Percentiles rank a stretch among this genome's conserved stretches.
Conservation (phyloP, 2,329 filamentous ascomycete genomes). For the Xylariales sp. region DNA sequence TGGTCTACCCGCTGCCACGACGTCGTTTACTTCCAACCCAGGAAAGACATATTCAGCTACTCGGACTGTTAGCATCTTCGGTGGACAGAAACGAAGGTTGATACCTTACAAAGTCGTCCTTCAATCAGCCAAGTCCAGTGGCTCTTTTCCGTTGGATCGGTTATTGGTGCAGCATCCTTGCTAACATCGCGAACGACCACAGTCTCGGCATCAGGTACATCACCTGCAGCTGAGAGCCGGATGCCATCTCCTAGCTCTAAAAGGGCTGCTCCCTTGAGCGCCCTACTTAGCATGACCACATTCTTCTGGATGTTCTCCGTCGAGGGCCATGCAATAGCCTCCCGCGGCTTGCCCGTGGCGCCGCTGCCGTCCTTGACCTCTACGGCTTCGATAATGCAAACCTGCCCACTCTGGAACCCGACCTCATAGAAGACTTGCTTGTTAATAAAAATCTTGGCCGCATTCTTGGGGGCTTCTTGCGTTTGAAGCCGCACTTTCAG, state of each 20-base stretch:
- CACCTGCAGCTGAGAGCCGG: constrained; percentile 53
- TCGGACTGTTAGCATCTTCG: constrained; percentile 9
- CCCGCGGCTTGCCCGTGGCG: constrained; percentile 23
- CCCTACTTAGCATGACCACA: constrained; percentile 67
- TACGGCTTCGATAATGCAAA: constrained; percentile 36
- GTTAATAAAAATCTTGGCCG: constrained; percentile 27
- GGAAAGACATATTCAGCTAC: constrained; percentile 65
- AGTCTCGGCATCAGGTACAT: constrained; percentile 50
- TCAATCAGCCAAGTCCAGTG: constrained; percentile 24
- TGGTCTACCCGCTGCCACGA: constrained; percentile 49
- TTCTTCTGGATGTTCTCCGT: constrained; percentile 59
- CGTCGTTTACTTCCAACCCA: constrained; percentile 66
- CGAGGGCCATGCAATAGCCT: constrained; percentile 46
- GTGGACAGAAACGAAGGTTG: neutral
- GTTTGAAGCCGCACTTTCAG: constrained; percentile 27
- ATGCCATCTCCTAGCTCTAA: constrained; percentile 68
- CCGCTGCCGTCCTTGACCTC: too few relatives aligned
- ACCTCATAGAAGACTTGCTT: constrained; percentile 21
- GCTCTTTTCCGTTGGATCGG: constrained; percentile 20
- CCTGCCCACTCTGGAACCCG: constrained; percentile 20
- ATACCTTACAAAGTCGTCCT: constrained; percentile 18
- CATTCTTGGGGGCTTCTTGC: constrained; percentile 25
- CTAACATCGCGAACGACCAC: constrained; percentile 60
- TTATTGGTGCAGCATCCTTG: constrained; percentile 26
- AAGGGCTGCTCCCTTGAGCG: constrained; percentile 67